Percentiles rank a stretch among this genome's conserved stretches.
Conservation (phyloP, 225 moss, liverwort and hornwort genomes). For the Lunularia cruciata region DNA sequence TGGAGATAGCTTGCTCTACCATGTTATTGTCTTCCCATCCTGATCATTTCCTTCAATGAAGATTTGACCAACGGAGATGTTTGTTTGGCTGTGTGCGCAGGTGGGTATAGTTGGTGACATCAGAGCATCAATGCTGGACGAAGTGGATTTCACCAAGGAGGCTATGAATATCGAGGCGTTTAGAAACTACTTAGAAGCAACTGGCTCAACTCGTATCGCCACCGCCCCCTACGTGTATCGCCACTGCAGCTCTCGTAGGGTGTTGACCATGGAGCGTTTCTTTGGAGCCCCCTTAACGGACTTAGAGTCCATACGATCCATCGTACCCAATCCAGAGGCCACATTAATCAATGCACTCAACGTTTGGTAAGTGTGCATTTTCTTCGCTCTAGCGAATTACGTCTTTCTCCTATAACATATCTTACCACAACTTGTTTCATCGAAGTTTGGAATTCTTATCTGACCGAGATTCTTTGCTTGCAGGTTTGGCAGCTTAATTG, state of each 20-base stretch:
- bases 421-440: too few species aligned
- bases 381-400: too few species aligned
- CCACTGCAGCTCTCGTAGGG: slow-evolving; percentile 85
- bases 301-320: slow-evolving; percentile 76
- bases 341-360: slow-evolving; percentile 91
- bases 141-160: slow-evolving; percentile 95
- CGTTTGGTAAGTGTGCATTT: slow-evolving; percentile 63
- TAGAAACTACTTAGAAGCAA: slow-evolving; percentile 64
- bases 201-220: slow-evolving; percentile 76
- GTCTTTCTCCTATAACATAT: too few species aligned
- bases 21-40: too few species aligned
- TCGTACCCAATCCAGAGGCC: slow-evolving; percentile 84
- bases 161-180: slow-evolving; percentile 85
- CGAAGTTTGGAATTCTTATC: too few species aligned
- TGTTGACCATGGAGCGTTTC: slow-evolving; percentile 94
- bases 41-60: too few species aligned
- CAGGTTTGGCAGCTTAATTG: slow-evolving; percentile 99
- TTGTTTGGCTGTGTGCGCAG: slow-evolving; percentile 41
- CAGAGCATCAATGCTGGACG: slow-evolving; percentile 84
- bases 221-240: slow-evolving; percentile 87
- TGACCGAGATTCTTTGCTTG: background rate
- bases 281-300: slow-evolving; percentile 92
- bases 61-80: too few species aligned
- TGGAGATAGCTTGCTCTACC: too few species aligned
- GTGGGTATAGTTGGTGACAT: slow-evolving; percentile 86